Evolutionary conservation across 2,329 filamentous ascomycete genomes (phyloP), one percentile per base, ranked within the genome.

Genomic region (Pezicula radicicola): DNA sequence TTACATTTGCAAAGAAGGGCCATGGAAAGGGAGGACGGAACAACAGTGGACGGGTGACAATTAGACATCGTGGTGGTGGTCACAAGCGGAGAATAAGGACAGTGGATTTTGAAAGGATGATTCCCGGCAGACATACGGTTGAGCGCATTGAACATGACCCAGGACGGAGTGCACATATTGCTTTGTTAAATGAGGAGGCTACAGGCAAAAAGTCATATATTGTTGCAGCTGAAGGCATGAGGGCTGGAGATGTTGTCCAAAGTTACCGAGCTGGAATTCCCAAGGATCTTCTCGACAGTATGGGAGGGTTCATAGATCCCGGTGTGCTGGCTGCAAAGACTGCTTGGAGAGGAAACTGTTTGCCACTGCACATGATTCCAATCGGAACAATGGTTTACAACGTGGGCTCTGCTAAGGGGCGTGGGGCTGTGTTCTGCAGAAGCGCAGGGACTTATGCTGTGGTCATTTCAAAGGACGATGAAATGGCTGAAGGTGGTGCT

Each of bases 131-230:
- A 58, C 94, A 97, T 63, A 72, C 86, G 15, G 93, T 99, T 50
- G 92, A 97, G 68, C 84, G 94, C 55, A 94, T 99, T 65, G 94
- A 99, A 70, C 92, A 97, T 70, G 95, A 99, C 64, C 94, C 94
- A 1, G 91, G 91, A 59, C 87, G 94, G 48, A 96, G 85, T 63
- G 91, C 93, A 13, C 94, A 99, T 68, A 92, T 99, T 70, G 94
- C 94, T 6, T 79, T 99, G 51, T 66, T 97, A 45, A 91, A 84
- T 46, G 85, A 88, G 63, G 76, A 91, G 58, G 80, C 83, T 45
- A 93, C 88, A 0, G 81, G 84, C 12, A 81, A 80, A 60, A 86
- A 94, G 73, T 90, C 86, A 59, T 99, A 99, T 70, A 96, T 99
- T 58, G 78, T 99, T 53, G 94, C 94, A n/a, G 84, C 94, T 1